phyloP scores from a whole-genome alignment of 371 early-diverging fungal species.

The Actinomucor elegans region DNA sequence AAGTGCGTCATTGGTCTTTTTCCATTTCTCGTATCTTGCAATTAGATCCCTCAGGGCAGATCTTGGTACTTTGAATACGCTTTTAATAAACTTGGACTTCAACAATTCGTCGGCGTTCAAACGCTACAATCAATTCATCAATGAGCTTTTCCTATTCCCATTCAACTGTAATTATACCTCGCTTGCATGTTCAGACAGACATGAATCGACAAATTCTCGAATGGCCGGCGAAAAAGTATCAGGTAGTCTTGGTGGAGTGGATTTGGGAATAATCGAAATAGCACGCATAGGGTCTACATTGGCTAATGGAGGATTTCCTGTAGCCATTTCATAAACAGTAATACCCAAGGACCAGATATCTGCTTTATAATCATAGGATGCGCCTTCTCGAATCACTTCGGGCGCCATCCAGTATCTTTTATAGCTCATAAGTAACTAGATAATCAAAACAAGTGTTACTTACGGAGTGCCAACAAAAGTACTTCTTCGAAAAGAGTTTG shows the following conservation, averaged over 20 bases:
- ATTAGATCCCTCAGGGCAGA: conserved; percentile 51
- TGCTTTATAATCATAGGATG: conserved; percentile 78
- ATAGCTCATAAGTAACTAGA: conserved; percentile 6
- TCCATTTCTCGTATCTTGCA: conserved; percentile 52
- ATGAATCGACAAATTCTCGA: conserved; percentile 87
- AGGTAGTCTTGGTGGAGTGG: conserved; percentile 71
- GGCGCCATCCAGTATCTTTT: conserved; percentile 91
- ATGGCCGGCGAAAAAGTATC: conserved; percentile 74
- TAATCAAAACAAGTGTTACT: conserved; percentile 16
- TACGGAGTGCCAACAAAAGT: conserved; percentile 92
- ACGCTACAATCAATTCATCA: conserved; percentile 34
- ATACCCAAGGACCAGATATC: conserved; percentile 96
- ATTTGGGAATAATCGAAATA: conserved; percentile 81
- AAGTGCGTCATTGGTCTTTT: conserved; percentile 37
- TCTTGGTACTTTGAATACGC: conserved; percentile 43
- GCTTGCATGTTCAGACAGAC: conserved; percentile 86
- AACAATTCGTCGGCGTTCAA: conserved; percentile 60
- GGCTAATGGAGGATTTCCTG: conserved; percentile 93
- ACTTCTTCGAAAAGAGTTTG: conserved; percentile 71
- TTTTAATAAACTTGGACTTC: conserved; percentile 59
- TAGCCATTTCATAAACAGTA: conserved; percentile 94
- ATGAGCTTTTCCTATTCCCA: background rate
- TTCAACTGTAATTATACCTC: conserved; percentile 46
- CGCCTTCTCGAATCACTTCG: conserved; percentile 84
- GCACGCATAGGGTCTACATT: conserved; percentile 92